Evolutionary conservation across 768 basidiomycete genomes (phyloP).

Genomic region (Lyophyllum semitale): DNA sequence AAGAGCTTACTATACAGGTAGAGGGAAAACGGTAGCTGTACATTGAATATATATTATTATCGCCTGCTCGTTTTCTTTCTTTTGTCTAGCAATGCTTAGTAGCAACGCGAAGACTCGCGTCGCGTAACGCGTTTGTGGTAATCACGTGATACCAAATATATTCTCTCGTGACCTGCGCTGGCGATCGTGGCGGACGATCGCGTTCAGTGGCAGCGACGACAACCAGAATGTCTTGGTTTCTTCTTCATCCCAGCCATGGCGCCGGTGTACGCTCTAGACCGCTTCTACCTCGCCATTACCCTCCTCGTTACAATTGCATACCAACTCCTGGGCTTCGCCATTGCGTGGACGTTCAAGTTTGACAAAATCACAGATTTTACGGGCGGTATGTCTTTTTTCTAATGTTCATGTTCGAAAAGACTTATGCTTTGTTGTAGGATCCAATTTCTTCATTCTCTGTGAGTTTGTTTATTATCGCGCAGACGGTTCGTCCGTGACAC

Average conservation of each 20-base stretch:
- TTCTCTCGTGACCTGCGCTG: not conserved
- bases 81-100: too few relatives aligned
- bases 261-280: conserved; percentile 48
- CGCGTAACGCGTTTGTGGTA: too few relatives aligned
- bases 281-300: conserved; percentile 50
- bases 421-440: conserved; percentile 34
- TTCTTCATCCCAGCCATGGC: conserved; percentile 22
- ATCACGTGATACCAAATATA: not conserved
- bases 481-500: not conserved
- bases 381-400: conserved; percentile 38
- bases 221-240: not conserved
- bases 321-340: conserved; percentile 61
- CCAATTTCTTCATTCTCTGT: conserved; percentile 70
- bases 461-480: not conserved
- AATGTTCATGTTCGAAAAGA: not conserved
- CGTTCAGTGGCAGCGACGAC: not conserved
- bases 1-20: conserved; percentile 90
- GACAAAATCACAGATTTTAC: conserved; percentile 78
- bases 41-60: conserved; percentile 13
- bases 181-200: not conserved
- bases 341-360: conserved; percentile 70
- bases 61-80: not conserved
- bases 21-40: conserved; percentile 38
- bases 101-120: too few relatives aligned
- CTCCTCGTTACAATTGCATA: conserved; percentile 56